Base-by-base conservation (phyloP, 2,329 filamentous ascomycete genomes). In the Cladosporium sp. region DNA sequence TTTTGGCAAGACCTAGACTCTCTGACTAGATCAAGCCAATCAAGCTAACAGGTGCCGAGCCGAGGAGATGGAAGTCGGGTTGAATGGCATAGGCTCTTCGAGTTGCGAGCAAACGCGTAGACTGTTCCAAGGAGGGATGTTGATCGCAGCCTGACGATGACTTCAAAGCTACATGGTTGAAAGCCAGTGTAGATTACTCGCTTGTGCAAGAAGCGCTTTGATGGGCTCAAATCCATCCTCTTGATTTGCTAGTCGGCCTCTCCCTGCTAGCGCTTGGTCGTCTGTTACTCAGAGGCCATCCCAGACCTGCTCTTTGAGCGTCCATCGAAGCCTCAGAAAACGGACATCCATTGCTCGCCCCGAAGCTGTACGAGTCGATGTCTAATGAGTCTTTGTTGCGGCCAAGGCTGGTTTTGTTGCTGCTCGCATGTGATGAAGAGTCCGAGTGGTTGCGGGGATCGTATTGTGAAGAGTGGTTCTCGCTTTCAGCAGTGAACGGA, bases 391-490 rank as follows among this genome's bases (percentile, higher is more conserved):
- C 52, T 22, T 55, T 55, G 40, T 47, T 55, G 15, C 52, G 52
- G 5, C 52, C 52, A 28, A 55, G 52, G 17, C 52, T 55, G 8
- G 52, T 55, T 32, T 55, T 55, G 34, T 37, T 47, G 32, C 52
- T 55, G 40, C 40, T 32, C 5, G 52, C 40, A 19, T 55, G 36
- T n/a, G 52, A 55, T 13, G 40, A 40, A 25, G 52, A 45, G 20
- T 55, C 52, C 17, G 52, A 55, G 2, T 12, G 22, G 24, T 15
- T 53, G 15, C 44, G 24, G 1, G 19, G 36, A 9, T 34, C 28
- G 4, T 22, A 15, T 4, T 50, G 47, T 13, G 47, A 19, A 17
- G 52, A 55, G 10, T 12, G 17, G 19, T 20, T 34, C 10, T 44
- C 32, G 12, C 15, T 45, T 32, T 55, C 52, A 8, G 28, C 32